Evolutionary conservation across 2,329 filamentous ascomycete genomes (phyloP), one percentile per base, ranked within the genome.

Genomic region (Sporothrix pallida): DNA sequence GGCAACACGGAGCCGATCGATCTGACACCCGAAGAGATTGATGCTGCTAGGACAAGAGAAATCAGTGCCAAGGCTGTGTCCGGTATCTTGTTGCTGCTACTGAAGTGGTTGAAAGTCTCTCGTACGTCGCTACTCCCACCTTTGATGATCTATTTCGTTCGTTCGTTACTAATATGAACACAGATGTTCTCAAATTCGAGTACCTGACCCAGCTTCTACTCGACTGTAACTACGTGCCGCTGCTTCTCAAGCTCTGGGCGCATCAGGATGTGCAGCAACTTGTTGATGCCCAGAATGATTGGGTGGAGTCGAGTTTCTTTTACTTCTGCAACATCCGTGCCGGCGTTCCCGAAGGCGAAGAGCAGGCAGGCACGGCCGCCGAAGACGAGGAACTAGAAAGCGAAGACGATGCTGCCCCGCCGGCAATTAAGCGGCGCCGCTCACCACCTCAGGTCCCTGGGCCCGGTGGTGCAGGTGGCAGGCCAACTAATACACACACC

Each of bases 101-200:
- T 98, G 75, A 99, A 98, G 82, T 99, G 96, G 96, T 92, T 98
- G 78, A 97, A 97, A 81, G 86, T 97, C 72, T 98, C 94, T 74
- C 96, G 94, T 97, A 85, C 85, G 93, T 85, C 54, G 23, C 23
- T 73, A 3, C 37, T 31, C 65, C 42, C 26, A 10, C 54, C 50
- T 56, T 67, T 54, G 17, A 37, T 37, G 31, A 37, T 37, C 37
- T 15, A 10, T 65, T 6, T 52, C 42, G 23, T 15, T 37, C 3
- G n/a, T 44, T 4, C n/a, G 20, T 8, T 31, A 10, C 72, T 71
- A 46, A 71, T 26, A 9, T 6, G 65, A 62, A 4, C 26, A 5
- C 67, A 97, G 94, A 99, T 80, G 89, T 98, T 42, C 85, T 99
- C 76, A 97, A 98, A 80, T 98, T 96, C 77, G 96, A 99, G 82